Base-by-base conservation (phyloP, 495 filamentous ascomycete genomes). In the Podospora pseudocomata region DNA sequence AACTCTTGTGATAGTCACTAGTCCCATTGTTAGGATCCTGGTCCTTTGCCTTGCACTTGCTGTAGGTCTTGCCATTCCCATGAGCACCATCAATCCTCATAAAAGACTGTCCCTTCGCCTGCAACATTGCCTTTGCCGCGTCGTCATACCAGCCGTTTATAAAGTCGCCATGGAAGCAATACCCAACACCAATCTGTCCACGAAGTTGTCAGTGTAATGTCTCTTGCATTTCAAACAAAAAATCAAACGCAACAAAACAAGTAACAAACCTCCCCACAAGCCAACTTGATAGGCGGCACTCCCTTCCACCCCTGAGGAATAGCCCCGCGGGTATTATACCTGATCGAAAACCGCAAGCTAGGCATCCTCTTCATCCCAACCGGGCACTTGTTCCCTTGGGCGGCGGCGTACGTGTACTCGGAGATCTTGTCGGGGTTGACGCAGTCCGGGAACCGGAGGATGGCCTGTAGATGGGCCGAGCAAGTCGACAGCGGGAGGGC, bases 101-200 rank as follows among this genome's bases (percentile, higher is more conserved):
- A 39, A 78, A 80, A 6, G 55, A 59, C 60, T 75, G 76, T n/a
- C 76, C 76, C 67, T 73, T 76, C 0, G 78, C 78, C 65, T 75
- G 67, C 27, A 77, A 64, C 73, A 80, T 70, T 19, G 54, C 75
- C 72, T 74, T 70, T n/a, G 63, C 68, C 6, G 78, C 76, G 58
- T 80, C 78, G 34, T 76, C 73, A 26, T 68, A 78, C 76, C 78
- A 80, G 3, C 78, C 76, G 53, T 78, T 80, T 64, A 80, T 75
- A 49, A 78, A 77, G 58, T 80, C 78, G 2, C 78, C 76, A 39
- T 80, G 75, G 65, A 77, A 74, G 66, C 75, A 80, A 67, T 77
- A 80, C 5, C 78, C 78, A 5, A 74, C 78, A 6, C 78, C 78
- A 18, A 76, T 71, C 77, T 80, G 49, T 18, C 19, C 13, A 59